Percentiles rank a stretch among this genome's conserved stretches.
phyloP scores from a whole-genome alignment of 306 rosid genomes.

The Malus domestica region ASM211411v1 NC_041801.1:12517501-12518000 shows the following conservation, averaged over 20 bases:
- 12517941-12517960: not conserved
- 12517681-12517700: constrained; percentile 24
- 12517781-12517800: constrained; percentile 57
- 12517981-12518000: not conserved
- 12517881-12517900: constrained; percentile 62
- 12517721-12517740: constrained; percentile 67
- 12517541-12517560: constrained; percentile 80
- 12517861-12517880: constrained; percentile 46
- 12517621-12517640: not conserved
- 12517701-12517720: constrained; percentile 49
- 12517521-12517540: constrained; percentile 71
- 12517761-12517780: constrained; percentile 74
- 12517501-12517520: constrained; percentile 55
- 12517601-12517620: not conserved
- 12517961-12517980: not conserved
- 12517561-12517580: constrained; percentile 81
- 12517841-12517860: constrained; percentile 49
- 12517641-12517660: constrained; percentile 7
- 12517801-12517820: constrained; percentile 62
- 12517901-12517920: constrained; percentile 65
- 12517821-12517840: constrained; percentile 56
- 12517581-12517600: not conserved
- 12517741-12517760: constrained; percentile 62
- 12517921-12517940: constrained; percentile 39
- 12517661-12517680: constrained; percentile 53